Evolutionary conservation across 1,284 basidiomycete genomes (phyloP), one percentile per base, ranked within the genome.

Genomic region (Ceratobasidium sp.): DNA sequence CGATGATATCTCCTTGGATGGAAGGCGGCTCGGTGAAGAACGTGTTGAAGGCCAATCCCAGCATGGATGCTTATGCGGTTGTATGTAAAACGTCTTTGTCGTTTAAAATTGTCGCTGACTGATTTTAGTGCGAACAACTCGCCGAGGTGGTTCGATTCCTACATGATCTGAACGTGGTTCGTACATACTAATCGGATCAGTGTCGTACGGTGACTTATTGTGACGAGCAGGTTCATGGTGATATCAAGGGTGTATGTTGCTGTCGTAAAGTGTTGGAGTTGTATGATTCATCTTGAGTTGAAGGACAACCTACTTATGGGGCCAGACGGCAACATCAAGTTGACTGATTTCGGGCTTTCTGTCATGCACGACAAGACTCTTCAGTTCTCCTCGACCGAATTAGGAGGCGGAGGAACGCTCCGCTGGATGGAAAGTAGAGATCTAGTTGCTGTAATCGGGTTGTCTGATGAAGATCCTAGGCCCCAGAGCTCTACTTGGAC

Each of bases 1-100:
- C 41, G 5, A 64, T 64, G 61, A n/a, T 64, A 3, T 64, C 46
- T 5, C 61, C 46, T 23, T 64, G 61, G 61, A 64, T 64, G 45
- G 46, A 50, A 2, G n/a, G 28, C 3, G 61, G 61, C 18, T n/a
- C 12, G 30, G 26, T 64, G 3, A 26, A 52, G 9, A 6, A 34
- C 3, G 12, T 28, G 12, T n/a, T 50, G 26, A 34, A 21, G 12
- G 23, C 2, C 14, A 34, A 50, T n/a, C 60, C 41, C 14, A 18
- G 26, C 10, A 18, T 64, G 43, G 61, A 64, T 21, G 28, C 43
- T 10, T 64, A 50, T 21, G 10, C 30, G 8, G 16, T 64, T 23
- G 61, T 64, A 36, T 12, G 43, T 9, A 18, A 6, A 12, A 45
- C 6, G 9, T 14, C 45, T 48, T 0, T 9, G 0, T 3, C 18